A percentile compares a stretch with the other conserved stretches of the same genome.
Conservation (phyloP, 2,329 filamentous ascomycete genomes). For the Aspergillus sp. region DNA sequence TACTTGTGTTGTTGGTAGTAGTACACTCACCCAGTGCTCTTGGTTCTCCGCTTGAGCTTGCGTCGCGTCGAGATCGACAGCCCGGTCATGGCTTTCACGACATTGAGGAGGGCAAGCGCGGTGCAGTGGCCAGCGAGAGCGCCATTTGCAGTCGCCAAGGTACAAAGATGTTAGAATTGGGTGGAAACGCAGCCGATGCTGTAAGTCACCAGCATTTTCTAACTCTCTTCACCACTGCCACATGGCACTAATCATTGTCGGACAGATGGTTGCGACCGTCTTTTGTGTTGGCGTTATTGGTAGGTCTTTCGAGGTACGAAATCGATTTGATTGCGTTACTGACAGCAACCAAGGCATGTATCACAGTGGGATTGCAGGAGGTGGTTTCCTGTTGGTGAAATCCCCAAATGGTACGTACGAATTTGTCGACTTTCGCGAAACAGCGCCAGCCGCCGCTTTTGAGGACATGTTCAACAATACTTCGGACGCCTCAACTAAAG, state of each 20-base stretch:
- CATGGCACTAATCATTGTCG: not conserved
- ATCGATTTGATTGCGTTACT: not conserved
- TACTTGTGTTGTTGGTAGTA: conserved; percentile 20
- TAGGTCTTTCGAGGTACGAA: conserved; percentile 21
- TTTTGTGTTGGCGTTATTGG: conserved; percentile 73
- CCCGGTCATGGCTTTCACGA: conserved; percentile 29
- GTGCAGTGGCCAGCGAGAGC: conserved; percentile 71
- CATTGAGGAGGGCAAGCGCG: conserved; percentile 37
- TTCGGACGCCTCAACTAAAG: conserved; percentile 63
- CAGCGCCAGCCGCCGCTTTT: conserved; percentile 76
- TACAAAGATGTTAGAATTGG: conserved; percentile 59
- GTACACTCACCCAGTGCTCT: conserved; percentile 22
- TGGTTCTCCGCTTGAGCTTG: conserved; percentile 22
- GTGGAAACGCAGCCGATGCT: conserved; percentile 74
- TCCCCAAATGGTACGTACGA: conserved; percentile 74
- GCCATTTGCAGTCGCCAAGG: conserved; percentile 69
- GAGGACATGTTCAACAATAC: conserved; percentile 84
- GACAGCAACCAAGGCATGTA: conserved; percentile 58
- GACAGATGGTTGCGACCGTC: conserved; percentile 65
- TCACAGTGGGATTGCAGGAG: conserved; percentile 79
- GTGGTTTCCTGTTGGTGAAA: conserved; percentile 84
- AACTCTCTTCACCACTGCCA: not conserved
- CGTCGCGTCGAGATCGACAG: not conserved
- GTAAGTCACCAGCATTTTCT: conserved; percentile 32
- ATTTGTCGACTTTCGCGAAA: conserved; percentile 85